A percentile compares a stretch with the other conserved stretches of the same genome.
Evolutionary conservation across 345 rosid genomes (phyloP).

Genomic region (Boechera divaricarpa): DNA sequence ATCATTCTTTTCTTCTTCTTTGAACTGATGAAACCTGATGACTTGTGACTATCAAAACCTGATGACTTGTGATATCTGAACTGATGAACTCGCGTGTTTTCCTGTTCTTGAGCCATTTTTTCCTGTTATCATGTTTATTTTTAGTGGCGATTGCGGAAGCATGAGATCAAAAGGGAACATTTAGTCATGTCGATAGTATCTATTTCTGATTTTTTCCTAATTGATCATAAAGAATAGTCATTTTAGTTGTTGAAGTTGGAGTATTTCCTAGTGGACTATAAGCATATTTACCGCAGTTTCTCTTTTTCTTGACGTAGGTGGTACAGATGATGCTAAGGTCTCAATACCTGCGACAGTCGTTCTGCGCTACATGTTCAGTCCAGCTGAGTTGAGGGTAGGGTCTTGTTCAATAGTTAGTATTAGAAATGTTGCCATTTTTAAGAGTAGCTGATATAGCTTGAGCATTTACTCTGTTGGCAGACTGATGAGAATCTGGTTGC

Average conservation of each 20-base stretch:
- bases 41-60: neutral
- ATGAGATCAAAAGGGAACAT: slow-evolving; percentile 20
- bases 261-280: slow-evolving; percentile 10
- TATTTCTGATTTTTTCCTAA: neutral
- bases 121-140: neutral
- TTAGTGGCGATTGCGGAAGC: neutral
- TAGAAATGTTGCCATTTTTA: slow-evolving; percentile 9
- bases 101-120: neutral
- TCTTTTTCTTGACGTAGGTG: slow-evolving; percentile 61
- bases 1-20: neutral
- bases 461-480: slow-evolving; percentile 47
- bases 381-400: slow-evolving; percentile 85
- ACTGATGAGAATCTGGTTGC: slow-evolving; percentile 72
- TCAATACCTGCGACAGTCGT: slow-evolving; percentile 75
- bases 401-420: slow-evolving; percentile 21
- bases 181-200: neutral
- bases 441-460: slow-evolving; percentile 3
- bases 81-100: neutral
- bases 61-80: slow-evolving; percentile 9
- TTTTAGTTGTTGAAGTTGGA: slow-evolving; percentile 24
- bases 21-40: neutral
- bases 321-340: slow-evolving; percentile 90
- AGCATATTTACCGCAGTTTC: slow-evolving; percentile 9
- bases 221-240: slow-evolving; percentile 21
- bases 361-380: slow-evolving; percentile 82